Evolutionary conservation across 768 basidiomycete species (phyloP), one percentile per base, ranked within the genome.

Genomic region (Boletus insuetus): DNA sequence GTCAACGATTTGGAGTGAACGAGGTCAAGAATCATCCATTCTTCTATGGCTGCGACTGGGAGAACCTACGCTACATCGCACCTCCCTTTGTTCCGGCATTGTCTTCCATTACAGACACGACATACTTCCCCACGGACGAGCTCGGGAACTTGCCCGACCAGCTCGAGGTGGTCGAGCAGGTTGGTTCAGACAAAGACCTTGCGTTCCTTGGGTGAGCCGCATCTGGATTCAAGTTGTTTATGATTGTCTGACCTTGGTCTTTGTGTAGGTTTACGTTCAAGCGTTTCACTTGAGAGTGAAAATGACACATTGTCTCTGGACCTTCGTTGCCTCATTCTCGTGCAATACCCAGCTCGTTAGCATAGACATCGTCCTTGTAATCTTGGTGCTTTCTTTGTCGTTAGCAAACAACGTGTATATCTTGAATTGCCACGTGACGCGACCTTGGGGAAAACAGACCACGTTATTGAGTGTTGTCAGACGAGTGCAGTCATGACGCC

Each of bases 11-110:
- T 49, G 86, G 75, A 24, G 86, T 89, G 47, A 89, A 90, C 39
- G 88, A 95, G 70, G 86, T 97, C 76, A 98, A 97, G 75, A 78
- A 79, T 11, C 95, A 98, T 72, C 85, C 93, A 0, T 97, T 97
- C 82, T 95, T 95, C 74, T 87, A 83, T 63, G 96, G 96, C 26
- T 96, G 95, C 22, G 95, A 96, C 74, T 99, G 96, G 96, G 81
- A 81, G 42, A 79, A 86, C 4, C 83, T 99, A 68, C 87, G 95
- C 31, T 84, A 92, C 58, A 98, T 99, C 57, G 92, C 95, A 58
- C 92, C 94, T 22, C 96, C 96, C 1, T 98, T 98, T 70, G 91
- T 99, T 14, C 96, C 96, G 4, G 91, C 88, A 52, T 79, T 99
- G 42, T 86, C 90, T 60, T 94, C 91, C 29, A 89, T 90, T 64